phyloP scores from a whole-genome alignment of 2,329 filamentous ascomycete genomes.

The Calycina herbarum region DNA sequence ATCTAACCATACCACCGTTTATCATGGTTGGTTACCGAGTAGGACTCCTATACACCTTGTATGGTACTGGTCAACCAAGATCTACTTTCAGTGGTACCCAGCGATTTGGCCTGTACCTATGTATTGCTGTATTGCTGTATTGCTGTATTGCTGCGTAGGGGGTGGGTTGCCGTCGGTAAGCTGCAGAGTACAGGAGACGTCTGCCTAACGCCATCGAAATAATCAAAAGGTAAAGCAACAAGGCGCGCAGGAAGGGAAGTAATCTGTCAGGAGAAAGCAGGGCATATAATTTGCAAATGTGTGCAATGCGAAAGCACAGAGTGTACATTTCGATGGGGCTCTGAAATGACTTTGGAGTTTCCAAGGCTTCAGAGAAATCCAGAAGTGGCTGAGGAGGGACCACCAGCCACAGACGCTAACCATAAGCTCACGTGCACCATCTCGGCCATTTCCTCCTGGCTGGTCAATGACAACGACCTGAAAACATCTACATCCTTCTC shows the following conservation, averaged over 20 bases:
- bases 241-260: not conserved
- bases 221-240: not conserved
- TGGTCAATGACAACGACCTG: no score
- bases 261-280: no score
- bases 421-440: no score
- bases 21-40: not conserved
- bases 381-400: no score
- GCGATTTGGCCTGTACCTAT: not conserved
- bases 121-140: not conserved
- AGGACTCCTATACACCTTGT: not conserved
- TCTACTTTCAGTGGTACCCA: not conserved
- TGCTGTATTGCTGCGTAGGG: not conserved
- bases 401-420: no score
- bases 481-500: no score
- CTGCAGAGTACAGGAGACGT: conserved; percentile 6
- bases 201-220: conserved; percentile 8
- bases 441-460: no score
- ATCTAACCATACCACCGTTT: not conserved
- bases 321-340: no score
- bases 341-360: no score
- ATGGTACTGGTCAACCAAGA: not conserved
- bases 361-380: no score
- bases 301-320: no score
- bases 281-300: no score
- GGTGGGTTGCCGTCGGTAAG: not conserved